These are phyloP conservation scores for Eucalyptus cladocalyx DNA, from an alignment of 345 rosid genomes.

Conservation along the genomic window DNA sequence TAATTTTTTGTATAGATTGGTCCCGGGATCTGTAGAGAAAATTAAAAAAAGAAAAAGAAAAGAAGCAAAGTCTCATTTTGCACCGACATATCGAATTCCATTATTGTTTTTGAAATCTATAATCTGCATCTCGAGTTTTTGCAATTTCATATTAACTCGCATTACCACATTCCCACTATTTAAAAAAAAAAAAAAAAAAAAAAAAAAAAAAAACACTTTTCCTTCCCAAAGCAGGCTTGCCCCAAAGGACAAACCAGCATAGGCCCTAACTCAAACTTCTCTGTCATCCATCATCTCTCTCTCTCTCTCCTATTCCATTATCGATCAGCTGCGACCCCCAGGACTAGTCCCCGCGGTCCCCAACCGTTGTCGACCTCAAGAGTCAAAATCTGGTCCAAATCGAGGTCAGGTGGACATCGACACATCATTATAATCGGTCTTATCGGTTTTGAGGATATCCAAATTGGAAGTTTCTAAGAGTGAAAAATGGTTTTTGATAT, in stretches of 20 bases:
- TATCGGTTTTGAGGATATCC: background rate
- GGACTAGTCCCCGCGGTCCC: too few relatives aligned
- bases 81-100: background rate
- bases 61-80: too few relatives aligned
- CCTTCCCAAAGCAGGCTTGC: background rate
- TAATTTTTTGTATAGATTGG: too few relatives aligned
- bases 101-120: too few relatives aligned
- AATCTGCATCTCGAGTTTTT: background rate
- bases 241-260: background rate
- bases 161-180: background rate
- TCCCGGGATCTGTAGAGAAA: accelerated
- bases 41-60: too few relatives aligned
- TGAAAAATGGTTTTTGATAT: background rate
- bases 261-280: background rate
- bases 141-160: background rate
- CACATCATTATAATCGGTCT: background rate
- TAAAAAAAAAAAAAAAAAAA: accelerated
- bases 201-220: too few relatives aligned
- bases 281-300: too few relatives aligned
- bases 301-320: too few relatives aligned
- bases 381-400: background rate
- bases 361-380: too few relatives aligned
- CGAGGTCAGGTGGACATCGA: background rate
- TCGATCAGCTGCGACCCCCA: too few relatives aligned
- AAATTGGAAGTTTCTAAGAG: background rate